Base-by-base conservation (phyloP, 2,329 filamentous ascomycete species). In the Westerdykella ornata region DNA sequence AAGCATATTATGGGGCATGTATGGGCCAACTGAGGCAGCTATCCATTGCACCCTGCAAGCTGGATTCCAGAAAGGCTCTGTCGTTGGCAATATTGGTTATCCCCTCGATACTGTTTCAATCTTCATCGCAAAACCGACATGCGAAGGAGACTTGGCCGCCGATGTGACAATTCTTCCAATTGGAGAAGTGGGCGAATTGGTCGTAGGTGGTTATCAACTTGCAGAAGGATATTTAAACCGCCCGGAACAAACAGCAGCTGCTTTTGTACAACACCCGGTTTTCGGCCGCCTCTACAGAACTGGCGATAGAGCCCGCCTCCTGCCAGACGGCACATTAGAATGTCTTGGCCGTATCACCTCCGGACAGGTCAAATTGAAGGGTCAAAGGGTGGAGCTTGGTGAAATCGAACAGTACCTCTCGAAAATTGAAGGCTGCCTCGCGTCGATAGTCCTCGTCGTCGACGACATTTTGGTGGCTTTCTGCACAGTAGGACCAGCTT, bases 21-120 rank as follows among this genome's bases (percentile, higher is more conserved):
- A 96, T 59, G 89, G 89, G 0, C 89, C 89, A 1, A 96, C 89
- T 0, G 89, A 96, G 67, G 87, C 87, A 6, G 81, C 88, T 0
- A 94, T 96, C 43, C 89, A 96, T 60, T 96, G 87, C 60, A 94
- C 87, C 1, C 66, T 92, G 4, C 82, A 87, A 48, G 70, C 81
- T 0, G 68, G 72, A 0, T 82, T 94, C 53, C 59, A 68, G 5
- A 69, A 72, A 4, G 62, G 65, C 15, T 77, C 76, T 6, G 72
- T 77, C 2, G 77, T 81, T 4, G 76, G 78, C 3, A 84, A 80
- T 37, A 92, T 95, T 48, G 89, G 89, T 0, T 62, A 78, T 5
- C 88, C 88, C 0, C 72, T 96, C 2, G 79, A 85, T 38, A 90
- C 88, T 0, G 88, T 94, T 0, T 90, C 86, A 0, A 79, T 81